Percentiles rank a stretch among this genome's conserved stretches.
Evolutionary conservation across 2,329 filamentous ascomycete species (phyloP).

Genomic region (Exophiala oligosperma): DNA sequence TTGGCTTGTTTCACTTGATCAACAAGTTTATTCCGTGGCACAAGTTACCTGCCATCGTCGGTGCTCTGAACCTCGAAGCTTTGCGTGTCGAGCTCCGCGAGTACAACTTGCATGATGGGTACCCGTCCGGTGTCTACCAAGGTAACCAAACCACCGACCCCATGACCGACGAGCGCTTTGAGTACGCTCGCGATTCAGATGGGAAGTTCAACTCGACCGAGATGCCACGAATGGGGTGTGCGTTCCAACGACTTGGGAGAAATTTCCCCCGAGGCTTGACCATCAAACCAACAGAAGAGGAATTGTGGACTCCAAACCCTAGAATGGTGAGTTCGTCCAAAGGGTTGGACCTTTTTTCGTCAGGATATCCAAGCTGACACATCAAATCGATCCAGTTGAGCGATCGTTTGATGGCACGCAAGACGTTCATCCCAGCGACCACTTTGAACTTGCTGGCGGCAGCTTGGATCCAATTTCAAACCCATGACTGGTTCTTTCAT

Average conservation of each 20-base stretch:
- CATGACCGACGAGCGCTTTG: conserved; percentile 11
- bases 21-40: conserved; percentile 46
- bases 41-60: conserved; percentile 33
- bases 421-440: conserved; percentile 48
- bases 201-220: conserved; percentile 46
- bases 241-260: conserved; percentile 47
- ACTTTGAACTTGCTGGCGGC: conserved; percentile 49
- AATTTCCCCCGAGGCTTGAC: conserved; percentile 44
- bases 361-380: background rate
- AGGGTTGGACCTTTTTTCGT: background rate
- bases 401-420: conserved; percentile 43
- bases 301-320: conserved; percentile 47
- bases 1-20: conserved; percentile 39
- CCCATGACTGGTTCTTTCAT: conserved; percentile 41
- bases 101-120: conserved; percentile 47
- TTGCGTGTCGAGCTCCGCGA: conserved; percentile 45
- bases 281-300: conserved; percentile 41
- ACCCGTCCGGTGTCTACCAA: conserved; percentile 40
- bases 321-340: conserved; percentile 38
- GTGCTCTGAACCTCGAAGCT: conserved; percentile 44
- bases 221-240: conserved; percentile 46
- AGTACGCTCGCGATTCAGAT: conserved; percentile 42
- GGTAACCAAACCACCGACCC: conserved; percentile 33
- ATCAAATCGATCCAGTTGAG: background rate
- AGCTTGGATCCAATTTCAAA: conserved; percentile 53